phyloP scores from a whole-genome alignment of 192 early-diverging fungal species.

The Pilaira anomala region DNA sequence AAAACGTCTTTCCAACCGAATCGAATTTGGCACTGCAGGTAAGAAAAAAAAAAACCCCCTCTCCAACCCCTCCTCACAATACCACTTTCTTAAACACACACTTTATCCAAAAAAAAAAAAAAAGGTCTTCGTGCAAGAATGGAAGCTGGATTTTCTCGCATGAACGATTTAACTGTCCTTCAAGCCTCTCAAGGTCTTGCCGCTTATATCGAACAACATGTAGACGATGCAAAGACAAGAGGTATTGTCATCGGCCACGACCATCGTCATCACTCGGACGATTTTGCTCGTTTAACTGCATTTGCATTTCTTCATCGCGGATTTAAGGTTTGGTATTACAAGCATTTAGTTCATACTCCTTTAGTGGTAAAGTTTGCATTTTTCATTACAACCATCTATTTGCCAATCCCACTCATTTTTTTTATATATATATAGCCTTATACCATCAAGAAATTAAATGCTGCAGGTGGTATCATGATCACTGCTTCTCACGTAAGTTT shows the following conservation, averaged over 20 bases:
- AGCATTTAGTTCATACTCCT: conserved; percentile 78
- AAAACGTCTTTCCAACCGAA: conserved; percentile 52
- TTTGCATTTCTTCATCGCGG: conserved; percentile 77
- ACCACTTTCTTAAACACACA: not conserved
- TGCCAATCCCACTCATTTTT: not conserved
- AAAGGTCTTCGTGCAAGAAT: conserved; percentile 84
- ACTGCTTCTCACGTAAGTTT: conserved; percentile 79
- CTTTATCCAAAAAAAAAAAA: too few relatives aligned
- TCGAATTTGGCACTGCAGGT: conserved; percentile 88
- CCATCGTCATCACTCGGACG: conserved; percentile 83
- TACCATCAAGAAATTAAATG: conserved; percentile 68
- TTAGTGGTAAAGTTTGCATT: conserved; percentile 48
- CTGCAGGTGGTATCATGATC: conserved; percentile 90
- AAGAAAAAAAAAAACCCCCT: not conserved
- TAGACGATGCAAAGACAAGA: conserved; percentile 54
- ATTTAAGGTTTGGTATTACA: conserved; percentile 77
- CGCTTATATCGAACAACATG: conserved; percentile 59
- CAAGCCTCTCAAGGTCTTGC: conserved; percentile 88
- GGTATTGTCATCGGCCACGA: conserved; percentile 93
- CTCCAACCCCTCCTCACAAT: too few relatives aligned
- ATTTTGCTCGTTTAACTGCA: conserved; percentile 81
- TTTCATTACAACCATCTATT: not conserved
- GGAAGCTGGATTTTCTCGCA: conserved; percentile 89
- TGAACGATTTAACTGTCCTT: conserved; percentile 92
- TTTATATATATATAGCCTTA: conserved; percentile 55